Base-by-base conservation (phyloP, 2,329 filamentous ascomycete species). In the Ramularia collo-cygni region DNA sequence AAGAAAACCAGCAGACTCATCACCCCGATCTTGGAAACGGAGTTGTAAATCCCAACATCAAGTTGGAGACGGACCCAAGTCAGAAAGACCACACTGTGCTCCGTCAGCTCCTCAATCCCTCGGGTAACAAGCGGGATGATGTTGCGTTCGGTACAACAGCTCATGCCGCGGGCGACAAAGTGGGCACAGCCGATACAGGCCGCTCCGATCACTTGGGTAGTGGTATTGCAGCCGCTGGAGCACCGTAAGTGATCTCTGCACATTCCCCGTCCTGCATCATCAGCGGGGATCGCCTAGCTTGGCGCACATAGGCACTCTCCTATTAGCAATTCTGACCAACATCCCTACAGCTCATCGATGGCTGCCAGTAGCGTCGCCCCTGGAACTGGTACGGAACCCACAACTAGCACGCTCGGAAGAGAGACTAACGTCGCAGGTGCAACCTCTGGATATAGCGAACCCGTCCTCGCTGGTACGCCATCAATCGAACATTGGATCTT, bases 121-220 rank as follows among this genome's bases (percentile, higher is more conserved):
- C 42, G 26, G 49, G 52, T 27, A 40, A 51, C 29, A 53, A 54
- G 27, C 47, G 54, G 27, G 52, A 55, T 26, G 48, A 50, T 9
- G 38, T 40, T 14, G 41, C 36, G 2, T 53, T 45, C 24, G 54
- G 51, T 16, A 44, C 33, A 10, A 51, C 51, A 12, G 49, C 49
- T 14, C 36, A 44, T 14, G 41, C 33, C 8, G 36, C 35, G 8
- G 44, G 38, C 26, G 34, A 12, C 21, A 24, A 24, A 6, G 21
- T 24, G 21, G 10, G 10, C 10, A 24, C 21, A 6, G 10, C 21
- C 21, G 10, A 10, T 17, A 19, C 34, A 28, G 40, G 40, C 17
- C 35, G 35, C 2, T 43, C 32, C 30, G 40, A 35, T 12, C 28
- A n/a, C n/a, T 15, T 18, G 9, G 35, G 35, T 43, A 35, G 37